Evolutionary conservation across 2,329 filamentous ascomycete species (phyloP).

Genomic region (Ceratocystiopsis minuta): DNA sequence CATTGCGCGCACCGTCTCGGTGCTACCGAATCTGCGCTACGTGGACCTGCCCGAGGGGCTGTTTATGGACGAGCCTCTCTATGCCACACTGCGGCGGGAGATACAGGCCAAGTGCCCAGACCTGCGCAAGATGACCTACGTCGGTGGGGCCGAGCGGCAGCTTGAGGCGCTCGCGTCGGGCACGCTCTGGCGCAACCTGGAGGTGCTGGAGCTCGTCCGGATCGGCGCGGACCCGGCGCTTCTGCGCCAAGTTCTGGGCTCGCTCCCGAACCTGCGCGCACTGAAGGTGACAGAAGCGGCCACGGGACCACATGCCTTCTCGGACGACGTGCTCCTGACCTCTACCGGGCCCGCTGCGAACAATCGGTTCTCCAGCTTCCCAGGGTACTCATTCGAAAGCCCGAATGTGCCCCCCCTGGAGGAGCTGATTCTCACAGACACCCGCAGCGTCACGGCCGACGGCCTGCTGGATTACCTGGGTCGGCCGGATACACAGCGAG

Average conservation of each 20-base stretch:
- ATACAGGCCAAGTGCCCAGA: slow-evolving; percentile 68
- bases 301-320: slow-evolving; percentile 31
- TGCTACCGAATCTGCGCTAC: slow-evolving; percentile 69
- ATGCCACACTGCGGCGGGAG: slow-evolving; percentile 61
- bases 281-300: slow-evolving; percentile 55
- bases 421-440: slow-evolving; percentile 54
- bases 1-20: slow-evolving; percentile 69
- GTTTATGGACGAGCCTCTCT: slow-evolving; percentile 62
- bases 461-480: slow-evolving; percentile 55
- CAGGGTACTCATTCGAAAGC: background rate
- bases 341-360: background rate
- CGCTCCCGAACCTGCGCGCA: slow-evolving; percentile 49
- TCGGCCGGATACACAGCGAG: slow-evolving; percentile 36
- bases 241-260: slow-evolving; percentile 52
- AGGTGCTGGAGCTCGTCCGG: slow-evolving; percentile 52
- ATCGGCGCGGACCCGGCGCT: slow-evolving; percentile 52
- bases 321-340: slow-evolving; percentile 56
- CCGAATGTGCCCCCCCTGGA: slow-evolving; percentile 56
- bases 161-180: slow-evolving; percentile 51
- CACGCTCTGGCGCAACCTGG: slow-evolving; percentile 49
- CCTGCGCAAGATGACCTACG: slow-evolving; percentile 78
- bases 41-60: slow-evolving; percentile 82
- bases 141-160: slow-evolving; percentile 57
- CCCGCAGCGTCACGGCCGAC: slow-evolving; percentile 50
- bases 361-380: no score